Conservation (phyloP, 2,329 filamentous ascomycete genomes). For the Cladophialophora immunda region DNA sequence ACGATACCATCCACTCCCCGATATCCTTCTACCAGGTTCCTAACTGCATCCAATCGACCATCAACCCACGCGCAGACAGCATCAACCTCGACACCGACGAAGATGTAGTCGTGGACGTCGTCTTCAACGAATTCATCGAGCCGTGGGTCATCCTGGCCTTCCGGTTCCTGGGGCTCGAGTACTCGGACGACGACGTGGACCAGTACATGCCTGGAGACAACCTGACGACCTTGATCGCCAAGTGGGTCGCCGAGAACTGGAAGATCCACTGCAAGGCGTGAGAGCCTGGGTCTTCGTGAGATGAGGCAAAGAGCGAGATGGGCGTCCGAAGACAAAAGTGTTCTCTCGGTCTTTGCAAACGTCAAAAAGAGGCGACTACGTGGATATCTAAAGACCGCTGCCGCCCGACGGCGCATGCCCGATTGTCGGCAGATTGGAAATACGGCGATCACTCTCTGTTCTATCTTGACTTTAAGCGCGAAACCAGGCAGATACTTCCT, state of each 20-base stretch:
- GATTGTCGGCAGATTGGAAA: background rate
- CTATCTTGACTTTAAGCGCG: background rate
- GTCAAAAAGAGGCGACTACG: background rate
- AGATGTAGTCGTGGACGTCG: slow-evolving; percentile 77
- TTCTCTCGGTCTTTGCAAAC: no score
- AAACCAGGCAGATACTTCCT: background rate
- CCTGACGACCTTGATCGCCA: slow-evolving; percentile 66
- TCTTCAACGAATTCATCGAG: slow-evolving; percentile 92
- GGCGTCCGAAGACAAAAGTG: background rate
- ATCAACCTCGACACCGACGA: slow-evolving; percentile 43
- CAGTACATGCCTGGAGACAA: slow-evolving; percentile 62
- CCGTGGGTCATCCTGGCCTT: slow-evolving; percentile 81
- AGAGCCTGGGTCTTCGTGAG: background rate
- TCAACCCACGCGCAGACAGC: slow-evolving; percentile 55
- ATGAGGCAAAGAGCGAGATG: background rate
- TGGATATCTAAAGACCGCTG: background rate
- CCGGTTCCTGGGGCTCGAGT: slow-evolving; percentile 64
- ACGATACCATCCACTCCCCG: slow-evolving; percentile 83
- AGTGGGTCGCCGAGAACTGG: slow-evolving; percentile 69
- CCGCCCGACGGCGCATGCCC: background rate
- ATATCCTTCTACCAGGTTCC: slow-evolving; percentile 81
- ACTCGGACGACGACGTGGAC: slow-evolving; percentile 59
- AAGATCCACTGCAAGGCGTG: slow-evolving; percentile 38
- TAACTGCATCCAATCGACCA: slow-evolving; percentile 79
- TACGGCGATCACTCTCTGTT: no score